These are phyloP conservation scores for Curvularia spicifera DNA, from an alignment of 2,329 filamentous ascomycete genomes.

Conservation along the genomic window DNA sequence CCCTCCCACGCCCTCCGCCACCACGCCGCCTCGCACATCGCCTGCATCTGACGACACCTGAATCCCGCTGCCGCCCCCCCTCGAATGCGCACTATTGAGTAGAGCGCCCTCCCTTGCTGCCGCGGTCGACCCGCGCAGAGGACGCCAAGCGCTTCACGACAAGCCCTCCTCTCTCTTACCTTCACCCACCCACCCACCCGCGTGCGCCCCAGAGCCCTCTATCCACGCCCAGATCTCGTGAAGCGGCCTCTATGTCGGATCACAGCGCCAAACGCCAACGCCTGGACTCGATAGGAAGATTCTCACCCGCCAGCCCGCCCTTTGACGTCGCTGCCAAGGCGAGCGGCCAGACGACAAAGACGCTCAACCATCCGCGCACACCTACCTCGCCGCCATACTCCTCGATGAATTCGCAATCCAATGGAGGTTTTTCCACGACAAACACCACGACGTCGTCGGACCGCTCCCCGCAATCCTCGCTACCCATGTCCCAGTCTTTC, in stretches of 20 bases:
- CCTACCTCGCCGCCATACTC: constrained; percentile 57
- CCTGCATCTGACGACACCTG: constrained; percentile 8
- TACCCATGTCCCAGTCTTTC: constrained; percentile 45
- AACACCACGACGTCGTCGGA: constrained; percentile 36
- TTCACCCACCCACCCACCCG: constrained; percentile 25
- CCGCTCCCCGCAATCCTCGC: constrained; percentile 54
- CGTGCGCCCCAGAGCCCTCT: constrained; percentile 17
- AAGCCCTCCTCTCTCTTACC: constrained; percentile 33
- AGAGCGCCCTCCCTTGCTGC: constrained; percentile 32
- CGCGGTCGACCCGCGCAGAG: constrained; percentile 41
- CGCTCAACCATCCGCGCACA: constrained; percentile 54
- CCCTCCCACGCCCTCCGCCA: constrained; percentile 13
- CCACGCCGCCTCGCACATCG: constrained; percentile 11
- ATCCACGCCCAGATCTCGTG: constrained; percentile 11
- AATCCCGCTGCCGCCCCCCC: constrained; percentile 13
- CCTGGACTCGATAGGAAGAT: constrained; percentile 50
- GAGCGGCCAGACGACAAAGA: constrained; percentile 49
- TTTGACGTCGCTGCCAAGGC: constrained; percentile 50
- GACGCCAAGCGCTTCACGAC: constrained; percentile 37
- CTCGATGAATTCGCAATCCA: constrained; percentile 54
- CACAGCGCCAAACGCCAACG: constrained; percentile 49
- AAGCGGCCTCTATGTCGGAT: constrained; percentile 42
- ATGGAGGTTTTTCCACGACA: constrained; percentile 44
- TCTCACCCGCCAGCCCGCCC: constrained; percentile 54
- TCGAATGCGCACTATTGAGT: constrained; percentile 44